Percentiles rank a stretch among this genome's conserved stretches.
These are phyloP conservation scores for Sinapis alba DNA, from an alignment of 441 rosid genomes.

Conservation along the genomic window DNA sequence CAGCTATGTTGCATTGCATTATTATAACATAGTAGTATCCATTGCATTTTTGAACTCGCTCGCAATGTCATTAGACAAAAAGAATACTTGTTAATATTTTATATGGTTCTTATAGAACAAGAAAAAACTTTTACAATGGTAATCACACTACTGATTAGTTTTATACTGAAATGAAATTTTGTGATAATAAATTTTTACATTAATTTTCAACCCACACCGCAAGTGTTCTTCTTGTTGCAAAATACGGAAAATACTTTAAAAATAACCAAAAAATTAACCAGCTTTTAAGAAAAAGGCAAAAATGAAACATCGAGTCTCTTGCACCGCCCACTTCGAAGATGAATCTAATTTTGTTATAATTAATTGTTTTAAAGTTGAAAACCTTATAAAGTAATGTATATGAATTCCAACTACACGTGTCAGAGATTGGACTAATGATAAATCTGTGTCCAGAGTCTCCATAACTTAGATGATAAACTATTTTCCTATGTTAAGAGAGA, in stretches of 20 bases:
- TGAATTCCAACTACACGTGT: constrained; percentile 39
- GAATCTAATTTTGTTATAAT: constrained; percentile 16
- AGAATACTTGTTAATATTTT: neutral
- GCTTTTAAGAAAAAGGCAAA: constrained; percentile 32
- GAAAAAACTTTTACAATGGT: neutral
- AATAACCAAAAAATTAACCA: constrained; percentile 8
- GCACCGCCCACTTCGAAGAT: constrained; percentile 28
- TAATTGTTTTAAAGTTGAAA: constrained; percentile 27
- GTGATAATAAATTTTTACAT: constrained; percentile 10
- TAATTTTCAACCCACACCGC: constrained; percentile 7
- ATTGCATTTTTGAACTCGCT: neutral
- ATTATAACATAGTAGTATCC: constrained; percentile 8
- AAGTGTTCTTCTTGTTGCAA: neutral
- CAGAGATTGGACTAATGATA: constrained; percentile 37
- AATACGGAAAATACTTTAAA: neutral
- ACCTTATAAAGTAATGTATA: constrained; percentile 19
- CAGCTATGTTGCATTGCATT: neutral
- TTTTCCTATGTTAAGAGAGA: constrained; percentile 1
- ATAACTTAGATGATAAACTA: constrained; percentile 25
- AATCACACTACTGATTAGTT: constrained; percentile 13
- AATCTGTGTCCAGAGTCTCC: constrained; percentile 39
- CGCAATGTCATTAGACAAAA: neutral
- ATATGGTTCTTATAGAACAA: neutral
- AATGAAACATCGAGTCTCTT: constrained; percentile 21
- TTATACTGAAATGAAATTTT: neutral